Evolutionary conservation across 345 rosid species (phyloP).

Genomic region (Salix arbutifolia): DNA sequence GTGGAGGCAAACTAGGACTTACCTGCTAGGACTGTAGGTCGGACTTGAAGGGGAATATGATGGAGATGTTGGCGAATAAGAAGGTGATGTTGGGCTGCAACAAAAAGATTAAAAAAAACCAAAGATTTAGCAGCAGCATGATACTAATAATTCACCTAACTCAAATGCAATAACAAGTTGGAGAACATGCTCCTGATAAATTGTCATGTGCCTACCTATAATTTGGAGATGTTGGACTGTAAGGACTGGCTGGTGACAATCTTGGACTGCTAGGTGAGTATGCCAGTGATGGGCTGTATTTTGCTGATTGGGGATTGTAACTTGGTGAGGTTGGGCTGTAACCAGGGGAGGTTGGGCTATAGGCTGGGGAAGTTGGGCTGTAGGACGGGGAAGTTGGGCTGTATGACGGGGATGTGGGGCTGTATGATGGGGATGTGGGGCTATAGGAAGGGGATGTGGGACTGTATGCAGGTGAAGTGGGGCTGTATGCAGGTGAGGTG

Average conservation of each 20-base stretch:
- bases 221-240: constrained; percentile 92
- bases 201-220: constrained; percentile 46
- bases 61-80: constrained; percentile 92
- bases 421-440: constrained; percentile 69
- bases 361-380: constrained; percentile 26
- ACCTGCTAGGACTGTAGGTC: constrained; percentile 94
- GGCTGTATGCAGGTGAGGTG: constrained; percentile 77
- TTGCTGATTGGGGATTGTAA: constrained; percentile 83
- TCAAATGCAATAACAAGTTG: neutral
- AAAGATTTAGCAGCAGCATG: neutral
- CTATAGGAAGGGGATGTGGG: constrained; percentile 86
- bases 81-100: constrained; percentile 83
- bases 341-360: constrained; percentile 25
- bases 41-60: constrained; percentile 92
- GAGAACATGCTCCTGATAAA: neutral
- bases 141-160: neutral
- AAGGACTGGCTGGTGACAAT: constrained; percentile 80
- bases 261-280: constrained; percentile 94
- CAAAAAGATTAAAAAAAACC: neutral
- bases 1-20: neutral
- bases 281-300: constrained; percentile 77
- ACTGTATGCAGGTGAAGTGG: constrained; percentile 78
- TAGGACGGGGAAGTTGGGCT: constrained; percentile 29
- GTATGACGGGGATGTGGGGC: constrained; percentile 71
- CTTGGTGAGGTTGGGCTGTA: constrained; percentile 36